Conservation (phyloP, 495 filamentous ascomycete genomes). For the Parachaetomium inaequale region DNA sequence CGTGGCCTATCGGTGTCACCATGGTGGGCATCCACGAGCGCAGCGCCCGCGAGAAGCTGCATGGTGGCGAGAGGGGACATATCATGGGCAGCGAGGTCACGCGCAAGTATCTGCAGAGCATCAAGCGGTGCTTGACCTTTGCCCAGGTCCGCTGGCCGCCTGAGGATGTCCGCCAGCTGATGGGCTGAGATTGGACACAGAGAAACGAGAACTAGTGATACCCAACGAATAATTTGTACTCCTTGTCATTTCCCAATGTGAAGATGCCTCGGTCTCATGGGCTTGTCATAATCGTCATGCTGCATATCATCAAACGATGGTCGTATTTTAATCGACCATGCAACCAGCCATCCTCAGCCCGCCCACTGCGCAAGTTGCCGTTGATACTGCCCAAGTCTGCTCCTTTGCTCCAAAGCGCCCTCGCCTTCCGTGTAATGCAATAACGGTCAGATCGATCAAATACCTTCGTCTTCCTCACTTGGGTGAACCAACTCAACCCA, state of each 20-base stretch:
- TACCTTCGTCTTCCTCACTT: no score
- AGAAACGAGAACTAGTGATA: constrained; percentile 16
- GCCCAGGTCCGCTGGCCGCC: constrained; percentile 96
- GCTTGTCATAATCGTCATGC: background rate
- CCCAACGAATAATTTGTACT: constrained; percentile 3
- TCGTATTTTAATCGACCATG: background rate
- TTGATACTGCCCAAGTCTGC: background rate
- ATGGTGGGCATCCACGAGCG: constrained; percentile 99
- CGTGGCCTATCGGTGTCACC: constrained; percentile 98
- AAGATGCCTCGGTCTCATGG: background rate
- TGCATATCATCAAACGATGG: background rate
- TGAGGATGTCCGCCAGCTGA: constrained; percentile 86
- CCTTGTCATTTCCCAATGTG: background rate
- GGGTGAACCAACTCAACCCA: background rate
- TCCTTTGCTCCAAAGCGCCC: constrained; percentile 1
- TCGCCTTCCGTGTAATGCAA: constrained; percentile 7
- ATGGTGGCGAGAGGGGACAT: constrained; percentile 86
- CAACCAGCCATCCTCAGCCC: background rate
- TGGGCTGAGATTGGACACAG: constrained; percentile 62
- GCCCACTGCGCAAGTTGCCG: no score
- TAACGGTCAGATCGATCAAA: background rate
- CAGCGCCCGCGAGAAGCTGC: constrained; percentile 88
- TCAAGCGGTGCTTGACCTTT: constrained; percentile 95
- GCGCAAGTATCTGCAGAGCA: constrained; percentile 93
- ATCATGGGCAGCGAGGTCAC: constrained; percentile 96